Conservation (phyloP, 176 grass and related monocot species). For the Phragmites australis region DNA sequence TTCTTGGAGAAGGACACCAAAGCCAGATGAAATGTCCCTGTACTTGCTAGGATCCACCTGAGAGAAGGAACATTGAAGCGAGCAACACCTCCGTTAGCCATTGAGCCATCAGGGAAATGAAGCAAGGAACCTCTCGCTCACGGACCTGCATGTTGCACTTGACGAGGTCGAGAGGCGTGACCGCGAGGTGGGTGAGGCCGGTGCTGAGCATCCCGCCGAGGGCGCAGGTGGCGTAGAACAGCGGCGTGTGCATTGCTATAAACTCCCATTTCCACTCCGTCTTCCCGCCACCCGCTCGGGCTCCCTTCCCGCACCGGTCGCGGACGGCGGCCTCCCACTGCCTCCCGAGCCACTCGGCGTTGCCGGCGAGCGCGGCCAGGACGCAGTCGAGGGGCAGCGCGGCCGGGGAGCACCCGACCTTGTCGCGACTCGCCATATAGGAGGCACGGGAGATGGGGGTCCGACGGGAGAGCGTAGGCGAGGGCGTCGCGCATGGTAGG, state of each 20-base stretch:
- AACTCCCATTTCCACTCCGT: background rate
- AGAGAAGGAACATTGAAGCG: slow-evolving; percentile 22
- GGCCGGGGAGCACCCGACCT: slow-evolving; percentile 42
- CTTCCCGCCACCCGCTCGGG: background rate
- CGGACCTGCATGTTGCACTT: slow-evolving; percentile 75
- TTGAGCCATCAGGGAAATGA: background rate
- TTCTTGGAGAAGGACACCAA: slow-evolving; percentile 63
- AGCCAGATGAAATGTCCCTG: slow-evolving; percentile 58
- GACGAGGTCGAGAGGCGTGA: slow-evolving; percentile 70
- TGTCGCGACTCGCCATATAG: slow-evolving; percentile 44
- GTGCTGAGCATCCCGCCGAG: slow-evolving; percentile 63
- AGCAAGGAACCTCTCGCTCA: background rate
- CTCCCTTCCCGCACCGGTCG: background rate
- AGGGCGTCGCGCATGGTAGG: slow-evolving; percentile 43
- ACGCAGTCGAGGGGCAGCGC: slow-evolving; percentile 47
- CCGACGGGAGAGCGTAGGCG: background rate
- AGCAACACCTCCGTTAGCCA: background rate
- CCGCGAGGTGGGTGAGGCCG: slow-evolving; percentile 62
- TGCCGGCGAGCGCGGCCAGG: slow-evolving; percentile 42
- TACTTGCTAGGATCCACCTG: slow-evolving; percentile 88
- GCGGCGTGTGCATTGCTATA: slow-evolving; percentile 59
- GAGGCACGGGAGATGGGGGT: slow-evolving; percentile 1
- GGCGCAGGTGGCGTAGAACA: slow-evolving; percentile 66
- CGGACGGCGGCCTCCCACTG: slow-evolving; percentile 42
- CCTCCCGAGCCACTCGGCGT: slow-evolving; percentile 46